Percentiles rank a stretch among this genome's conserved stretches.
Conservation (phyloP, 495 filamentous ascomycete species). For the Choiromyces venosus region DNA sequence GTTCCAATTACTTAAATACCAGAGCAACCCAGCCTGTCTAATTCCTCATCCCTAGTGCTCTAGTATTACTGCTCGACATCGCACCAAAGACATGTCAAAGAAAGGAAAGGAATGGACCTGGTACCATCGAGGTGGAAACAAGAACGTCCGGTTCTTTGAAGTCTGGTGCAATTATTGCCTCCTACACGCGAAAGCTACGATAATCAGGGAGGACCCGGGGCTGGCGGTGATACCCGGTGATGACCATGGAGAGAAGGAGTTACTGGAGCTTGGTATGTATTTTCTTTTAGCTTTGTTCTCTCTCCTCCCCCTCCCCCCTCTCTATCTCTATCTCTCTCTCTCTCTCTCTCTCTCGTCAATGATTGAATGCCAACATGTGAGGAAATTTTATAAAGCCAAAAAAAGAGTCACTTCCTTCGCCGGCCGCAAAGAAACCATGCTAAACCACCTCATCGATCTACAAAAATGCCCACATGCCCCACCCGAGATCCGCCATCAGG, state of each 20-base stretch:
- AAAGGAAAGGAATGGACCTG: background rate
- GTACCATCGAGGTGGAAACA: background rate
- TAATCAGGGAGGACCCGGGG: background rate
- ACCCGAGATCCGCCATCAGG: background rate
- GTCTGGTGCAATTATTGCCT: conserved; percentile 1
- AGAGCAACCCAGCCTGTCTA: background rate
- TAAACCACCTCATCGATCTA: conserved; percentile 1
- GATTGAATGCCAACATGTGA: background rate
- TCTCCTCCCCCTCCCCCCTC: background rate
- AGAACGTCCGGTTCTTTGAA: background rate
- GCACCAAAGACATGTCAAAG: background rate
- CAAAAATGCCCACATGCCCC: background rate
- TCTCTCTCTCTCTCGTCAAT: background rate
- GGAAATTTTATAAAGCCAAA: background rate
- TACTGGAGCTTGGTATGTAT: background rate
- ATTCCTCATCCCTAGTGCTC: background rate
- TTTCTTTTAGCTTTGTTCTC: background rate
- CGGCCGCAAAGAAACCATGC: background rate
- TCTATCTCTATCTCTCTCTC: background rate
- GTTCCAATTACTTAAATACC: background rate
- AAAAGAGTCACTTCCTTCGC: background rate
- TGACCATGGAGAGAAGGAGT: background rate
- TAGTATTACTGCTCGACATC: background rate
- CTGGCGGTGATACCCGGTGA: background rate
- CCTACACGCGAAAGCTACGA: background rate